A percentile compares a stretch with the other conserved stretches of the same genome.
These are phyloP conservation scores for Helenozyma baotianmanensis DNA, from an alignment of 805 yeast species.

Conservation along the genomic window DNA sequence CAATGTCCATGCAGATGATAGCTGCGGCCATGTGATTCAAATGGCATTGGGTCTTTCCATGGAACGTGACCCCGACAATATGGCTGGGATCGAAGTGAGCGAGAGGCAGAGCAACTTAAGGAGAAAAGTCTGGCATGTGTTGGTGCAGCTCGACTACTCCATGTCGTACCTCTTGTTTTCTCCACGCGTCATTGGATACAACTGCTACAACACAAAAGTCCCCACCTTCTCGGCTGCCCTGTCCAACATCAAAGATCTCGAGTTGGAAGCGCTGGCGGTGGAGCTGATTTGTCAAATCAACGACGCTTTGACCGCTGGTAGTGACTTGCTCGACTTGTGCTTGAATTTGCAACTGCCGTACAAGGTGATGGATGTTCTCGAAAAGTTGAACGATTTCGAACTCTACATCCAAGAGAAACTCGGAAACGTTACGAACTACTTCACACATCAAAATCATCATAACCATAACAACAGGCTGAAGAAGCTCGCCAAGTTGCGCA, in stretches of 20 bases:
- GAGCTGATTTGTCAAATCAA: constrained; percentile 3
- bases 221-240: constrained; percentile 6
- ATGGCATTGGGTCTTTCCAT: constrained; percentile 11
- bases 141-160: constrained; percentile 11
- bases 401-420: constrained; percentile 2
- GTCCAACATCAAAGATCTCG: constrained; percentile 9
- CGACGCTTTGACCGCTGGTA: constrained; percentile 5
- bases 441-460: neutral
- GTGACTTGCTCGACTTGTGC: constrained; percentile 7
- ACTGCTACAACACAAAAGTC: constrained; percentile 7
- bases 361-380: constrained; percentile 6
- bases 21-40: constrained; percentile 7
- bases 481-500: constrained; percentile 5
- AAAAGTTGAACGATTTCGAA: constrained; percentile 10
- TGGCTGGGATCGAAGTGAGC: constrained; percentile 5
- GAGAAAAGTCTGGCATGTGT: constrained; percentile 15
- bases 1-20: constrained; percentile 5
- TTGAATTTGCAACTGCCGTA: constrained; percentile 4
- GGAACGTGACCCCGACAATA: constrained; percentile 14
- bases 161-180: constrained; percentile 10
- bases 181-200: constrained; percentile 6
- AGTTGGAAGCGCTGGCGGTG: constrained; percentile 7
- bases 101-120: constrained; percentile 9
- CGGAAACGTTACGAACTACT: constrained; percentile 9
- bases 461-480: too few species aligned